phyloP scores from a whole-genome alignment of 2,329 filamentous ascomycete species.

The Beauveria varroae region DNA sequence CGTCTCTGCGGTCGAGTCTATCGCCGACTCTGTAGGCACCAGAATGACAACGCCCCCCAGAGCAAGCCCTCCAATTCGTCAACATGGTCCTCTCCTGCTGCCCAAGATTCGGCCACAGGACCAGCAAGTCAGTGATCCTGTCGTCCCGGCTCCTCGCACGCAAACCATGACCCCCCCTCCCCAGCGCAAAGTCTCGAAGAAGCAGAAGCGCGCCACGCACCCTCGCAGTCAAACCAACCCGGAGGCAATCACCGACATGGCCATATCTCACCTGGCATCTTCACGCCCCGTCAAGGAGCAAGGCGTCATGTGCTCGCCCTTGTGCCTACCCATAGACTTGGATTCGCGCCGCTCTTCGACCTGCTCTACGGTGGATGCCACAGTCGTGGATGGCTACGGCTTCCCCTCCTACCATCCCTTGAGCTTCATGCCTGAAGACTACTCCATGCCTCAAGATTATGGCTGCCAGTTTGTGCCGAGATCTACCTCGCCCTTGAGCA shows the following conservation, averaged over 20 bases:
- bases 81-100: conserved; percentile 71
- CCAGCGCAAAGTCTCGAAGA: conserved; percentile 9
- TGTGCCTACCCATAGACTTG: conserved; percentile 42
- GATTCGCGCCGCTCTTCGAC: conserved; percentile 53
- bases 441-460: conserved; percentile 27
- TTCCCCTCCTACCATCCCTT: conserved; percentile 81
- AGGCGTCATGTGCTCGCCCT: conserved; percentile 60
- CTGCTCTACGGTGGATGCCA: conserved; percentile 58
- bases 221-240: conserved; percentile 55
- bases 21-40: conserved; percentile 59
- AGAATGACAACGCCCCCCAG: conserved; percentile 58
- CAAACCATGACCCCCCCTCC: conserved; percentile 8
- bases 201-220: conserved; percentile 35
- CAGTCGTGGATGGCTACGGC: conserved; percentile 62
- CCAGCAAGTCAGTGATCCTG: conserved; percentile 54
- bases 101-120: conserved; percentile 84
- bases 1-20: conserved; percentile 50
- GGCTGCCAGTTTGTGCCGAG: conserved; percentile 39
- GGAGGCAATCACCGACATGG: conserved; percentile 40
- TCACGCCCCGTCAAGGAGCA: conserved; percentile 17
- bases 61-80: conserved; percentile 62
- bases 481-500: conserved; percentile 37
- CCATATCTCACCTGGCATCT: conserved; percentile 28
- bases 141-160: conserved; percentile 36
- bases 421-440: conserved; percentile 35